Conservation (phyloP, 2,329 filamentous ascomycete species). For the Fusarium longipes region DNA sequence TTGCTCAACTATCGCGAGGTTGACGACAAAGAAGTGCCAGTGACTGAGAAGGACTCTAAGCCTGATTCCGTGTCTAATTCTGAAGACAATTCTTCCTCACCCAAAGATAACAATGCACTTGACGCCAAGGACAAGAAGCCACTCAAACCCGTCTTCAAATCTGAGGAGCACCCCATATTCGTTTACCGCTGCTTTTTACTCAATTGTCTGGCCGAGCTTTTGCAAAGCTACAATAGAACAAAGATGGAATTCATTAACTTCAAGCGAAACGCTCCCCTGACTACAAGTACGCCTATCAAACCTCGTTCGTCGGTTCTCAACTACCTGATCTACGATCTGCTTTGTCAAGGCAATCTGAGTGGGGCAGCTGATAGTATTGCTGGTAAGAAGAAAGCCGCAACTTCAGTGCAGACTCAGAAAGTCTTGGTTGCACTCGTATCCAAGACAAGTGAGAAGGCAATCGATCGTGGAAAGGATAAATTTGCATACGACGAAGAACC, state of each 20-base stretch:
- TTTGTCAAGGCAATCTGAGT: constrained; percentile 69
- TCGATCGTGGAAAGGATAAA: constrained; percentile 66
- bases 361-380: constrained; percentile 78
- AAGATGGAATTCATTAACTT: constrained; percentile 99
- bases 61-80: constrained; percentile 48
- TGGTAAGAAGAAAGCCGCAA: constrained; percentile 86
- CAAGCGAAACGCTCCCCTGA: constrained; percentile 87
- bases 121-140: constrained; percentile 71
- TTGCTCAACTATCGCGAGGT: constrained; percentile 92
- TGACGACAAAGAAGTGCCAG: constrained; percentile 78
- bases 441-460: constrained; percentile 83
- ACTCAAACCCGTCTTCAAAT: constrained; percentile 82
- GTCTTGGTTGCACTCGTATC: constrained; percentile 87
- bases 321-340: constrained; percentile 86
- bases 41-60: constrained; percentile 57
- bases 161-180: constrained; percentile 94
- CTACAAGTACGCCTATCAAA: constrained; percentile 89
- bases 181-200: constrained; percentile 96
- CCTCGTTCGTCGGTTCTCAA: constrained; percentile 92
- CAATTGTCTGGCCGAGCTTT: constrained; percentile 88
- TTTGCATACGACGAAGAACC: constrained; percentile 80
- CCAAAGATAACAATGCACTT: constrained; percentile 43
- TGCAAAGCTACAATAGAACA: constrained; percentile 90
- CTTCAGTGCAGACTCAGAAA: constrained; percentile 85
- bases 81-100: constrained; percentile 47